Percentiles rank a stretch among this genome's conserved stretches.
Conservation (phyloP, 257 asterid genomes). For the Salvia splendens region DNA sequence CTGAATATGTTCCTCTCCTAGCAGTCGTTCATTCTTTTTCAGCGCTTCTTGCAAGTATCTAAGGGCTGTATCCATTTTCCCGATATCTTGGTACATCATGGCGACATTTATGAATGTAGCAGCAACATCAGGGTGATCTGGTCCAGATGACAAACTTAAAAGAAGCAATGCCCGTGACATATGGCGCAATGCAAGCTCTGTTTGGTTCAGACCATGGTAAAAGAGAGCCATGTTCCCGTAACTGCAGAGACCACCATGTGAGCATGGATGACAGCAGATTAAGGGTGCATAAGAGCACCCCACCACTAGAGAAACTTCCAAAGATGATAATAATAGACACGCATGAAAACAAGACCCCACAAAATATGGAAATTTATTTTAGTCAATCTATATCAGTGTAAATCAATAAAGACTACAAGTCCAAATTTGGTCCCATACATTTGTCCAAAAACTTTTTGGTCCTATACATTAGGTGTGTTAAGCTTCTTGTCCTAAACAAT, state of each 20-base stretch:
- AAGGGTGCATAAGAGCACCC: background rate
- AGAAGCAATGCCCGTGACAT: constrained; percentile 89
- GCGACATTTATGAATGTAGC: constrained; percentile 95
- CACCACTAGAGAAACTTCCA: background rate
- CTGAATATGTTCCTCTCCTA: constrained; percentile 94
- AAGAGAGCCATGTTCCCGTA: constrained; percentile 98
- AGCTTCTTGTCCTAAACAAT: too few relatives aligned
- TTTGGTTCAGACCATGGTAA: constrained; percentile 93
- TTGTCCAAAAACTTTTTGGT: too few relatives aligned
- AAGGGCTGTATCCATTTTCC: constrained; percentile 88
- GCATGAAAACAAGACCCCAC: background rate
- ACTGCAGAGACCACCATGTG: constrained; percentile 45
- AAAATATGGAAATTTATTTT: background rate
- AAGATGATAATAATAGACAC: background rate
- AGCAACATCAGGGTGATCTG: constrained; percentile 97
- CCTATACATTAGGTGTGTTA: too few relatives aligned
- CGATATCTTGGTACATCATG: constrained; percentile 96
- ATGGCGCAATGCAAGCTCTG: constrained; percentile 91
- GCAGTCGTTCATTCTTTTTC: constrained; percentile 77
- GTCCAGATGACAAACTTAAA: constrained; percentile 82
- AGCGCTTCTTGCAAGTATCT: constrained; percentile 93
- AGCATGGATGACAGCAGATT: too few relatives aligned
- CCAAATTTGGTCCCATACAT: too few relatives aligned
- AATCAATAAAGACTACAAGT: background rate
- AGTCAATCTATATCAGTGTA: background rate